Conservation (phyloP, 163 green algal species). For the Prototheca cutis region DNA sequence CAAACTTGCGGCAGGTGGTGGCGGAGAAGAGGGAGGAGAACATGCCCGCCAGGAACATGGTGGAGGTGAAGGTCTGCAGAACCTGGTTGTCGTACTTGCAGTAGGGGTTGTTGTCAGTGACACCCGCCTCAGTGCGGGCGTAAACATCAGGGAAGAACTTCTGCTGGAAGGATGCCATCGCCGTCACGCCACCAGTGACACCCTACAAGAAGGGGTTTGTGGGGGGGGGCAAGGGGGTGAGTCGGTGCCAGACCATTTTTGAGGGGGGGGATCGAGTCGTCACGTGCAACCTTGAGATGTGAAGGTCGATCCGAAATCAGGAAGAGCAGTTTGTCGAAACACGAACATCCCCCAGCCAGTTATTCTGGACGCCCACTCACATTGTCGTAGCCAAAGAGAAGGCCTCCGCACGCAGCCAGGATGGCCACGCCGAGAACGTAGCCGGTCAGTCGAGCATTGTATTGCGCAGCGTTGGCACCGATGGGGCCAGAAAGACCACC, state of each 20-base stretch:
- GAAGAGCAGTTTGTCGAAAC: too few species aligned
- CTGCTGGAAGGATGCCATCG: slow-evolving; percentile 53
- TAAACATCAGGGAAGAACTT: slow-evolving; percentile 32
- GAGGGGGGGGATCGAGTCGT: too few species aligned
- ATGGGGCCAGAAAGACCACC: not conserved
- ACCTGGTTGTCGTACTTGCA: slow-evolving; percentile 32
- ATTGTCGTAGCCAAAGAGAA: slow-evolving; percentile 28
- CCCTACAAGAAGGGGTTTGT: not conserved
- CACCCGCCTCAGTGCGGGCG: not conserved
- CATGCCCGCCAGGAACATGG: slow-evolving; percentile 34
- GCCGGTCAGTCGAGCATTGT: slow-evolving; percentile 7
- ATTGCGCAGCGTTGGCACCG: not conserved
- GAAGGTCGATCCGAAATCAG: too few species aligned
- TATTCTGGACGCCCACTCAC: too few species aligned
- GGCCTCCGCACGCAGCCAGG: slow-evolving; percentile 15
- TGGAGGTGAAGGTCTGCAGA: slow-evolving; percentile 36
- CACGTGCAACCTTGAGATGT: too few species aligned
- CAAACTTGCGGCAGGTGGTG: slow-evolving; percentile 10
- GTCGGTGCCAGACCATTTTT: too few species aligned
- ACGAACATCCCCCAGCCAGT: too few species aligned
- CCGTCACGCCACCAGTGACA: slow-evolving; percentile 37
- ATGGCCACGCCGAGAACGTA: slow-evolving; percentile 16
- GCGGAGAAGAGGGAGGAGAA: slow-evolving; percentile 15
- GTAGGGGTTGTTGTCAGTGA: not conserved
- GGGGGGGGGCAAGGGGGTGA: too few species aligned